Conservation (phyloP, 2,329 filamentous ascomycete genomes). For the Aspergillus alliaceus region DNA sequence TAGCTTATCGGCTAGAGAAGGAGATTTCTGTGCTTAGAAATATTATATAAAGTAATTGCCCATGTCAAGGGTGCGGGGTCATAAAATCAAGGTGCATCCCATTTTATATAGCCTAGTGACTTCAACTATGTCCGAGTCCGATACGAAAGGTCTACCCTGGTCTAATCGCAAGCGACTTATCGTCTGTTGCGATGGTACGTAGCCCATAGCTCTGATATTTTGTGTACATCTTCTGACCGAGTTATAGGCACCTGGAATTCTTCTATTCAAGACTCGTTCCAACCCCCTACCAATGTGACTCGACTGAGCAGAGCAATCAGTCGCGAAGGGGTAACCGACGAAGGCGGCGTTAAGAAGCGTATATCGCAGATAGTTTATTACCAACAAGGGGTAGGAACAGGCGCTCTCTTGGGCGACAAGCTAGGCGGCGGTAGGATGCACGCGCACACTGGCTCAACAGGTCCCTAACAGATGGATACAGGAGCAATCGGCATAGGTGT, state of each 20-base stretch:
- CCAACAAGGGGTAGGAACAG: constrained; percentile 1
- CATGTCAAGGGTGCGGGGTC: too few relatives aligned
- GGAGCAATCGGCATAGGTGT: constrained; percentile 1
- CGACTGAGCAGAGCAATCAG: constrained; percentile 4
- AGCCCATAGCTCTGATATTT: background rate
- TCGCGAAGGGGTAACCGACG: background rate
- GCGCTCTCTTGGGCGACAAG: background rate
- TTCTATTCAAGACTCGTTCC: background rate
- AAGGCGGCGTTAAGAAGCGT: background rate
- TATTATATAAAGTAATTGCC: too few relatives aligned
- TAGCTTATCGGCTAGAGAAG: too few relatives aligned
- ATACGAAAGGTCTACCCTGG: too few relatives aligned
- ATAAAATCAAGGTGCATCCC: too few relatives aligned
- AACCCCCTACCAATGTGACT: constrained; percentile 3
- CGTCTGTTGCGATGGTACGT: constrained; percentile 1
- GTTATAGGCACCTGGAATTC: constrained; percentile 1
- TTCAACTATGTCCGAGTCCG: too few relatives aligned
- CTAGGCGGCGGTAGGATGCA: background rate
- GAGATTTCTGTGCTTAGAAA: too few relatives aligned
- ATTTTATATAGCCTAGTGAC: too few relatives aligned
- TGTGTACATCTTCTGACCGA: too few relatives aligned
- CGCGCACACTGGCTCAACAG: background rate
- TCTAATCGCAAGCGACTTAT: constrained; percentile 1
- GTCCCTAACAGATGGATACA: background rate
- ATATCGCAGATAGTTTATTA: constrained; percentile 4